A percentile compares a stretch with the other conserved stretches of the same genome.
Conservation (phyloP, 73 alveolate species). For the Stentor coeruleus region DNA sequence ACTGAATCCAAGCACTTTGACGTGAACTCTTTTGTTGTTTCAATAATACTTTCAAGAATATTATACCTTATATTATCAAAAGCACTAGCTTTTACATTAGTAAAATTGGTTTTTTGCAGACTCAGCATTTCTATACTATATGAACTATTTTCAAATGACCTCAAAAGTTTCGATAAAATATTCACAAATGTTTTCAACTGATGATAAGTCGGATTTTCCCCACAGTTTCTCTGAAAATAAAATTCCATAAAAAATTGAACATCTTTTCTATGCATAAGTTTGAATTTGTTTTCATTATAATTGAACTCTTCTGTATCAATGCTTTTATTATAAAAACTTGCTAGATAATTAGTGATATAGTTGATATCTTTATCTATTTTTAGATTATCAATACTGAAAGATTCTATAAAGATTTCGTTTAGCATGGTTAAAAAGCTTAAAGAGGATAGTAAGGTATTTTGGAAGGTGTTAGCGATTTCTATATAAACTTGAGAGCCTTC, state of each 20-base stretch:
- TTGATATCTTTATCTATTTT: not conserved
- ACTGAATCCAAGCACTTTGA: not conserved
- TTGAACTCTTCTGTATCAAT: not conserved
- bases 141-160: not conserved
- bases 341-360: not conserved
- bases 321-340: not conserved
- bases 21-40: slow-evolving; percentile 15
- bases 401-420: not conserved
- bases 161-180: not conserved
- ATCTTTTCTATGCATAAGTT: not conserved
- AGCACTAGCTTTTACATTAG: not conserved
- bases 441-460: not conserved
- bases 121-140: not conserved
- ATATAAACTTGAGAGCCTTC: not conserved
- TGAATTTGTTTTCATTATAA: not conserved
- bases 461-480: slow-evolving; percentile 1
- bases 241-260: not conserved
- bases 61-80: not conserved
- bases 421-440: not conserved
- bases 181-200: not conserved
- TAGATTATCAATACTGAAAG: not conserved
- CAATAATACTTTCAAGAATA: not conserved
- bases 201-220: not conserved
- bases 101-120: not conserved
- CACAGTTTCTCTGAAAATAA: not conserved